These are phyloP conservation scores for Saccharomyces hybrid DNA, from an alignment of 1,139 yeast species.

Conservation along the genomic window DNA sequence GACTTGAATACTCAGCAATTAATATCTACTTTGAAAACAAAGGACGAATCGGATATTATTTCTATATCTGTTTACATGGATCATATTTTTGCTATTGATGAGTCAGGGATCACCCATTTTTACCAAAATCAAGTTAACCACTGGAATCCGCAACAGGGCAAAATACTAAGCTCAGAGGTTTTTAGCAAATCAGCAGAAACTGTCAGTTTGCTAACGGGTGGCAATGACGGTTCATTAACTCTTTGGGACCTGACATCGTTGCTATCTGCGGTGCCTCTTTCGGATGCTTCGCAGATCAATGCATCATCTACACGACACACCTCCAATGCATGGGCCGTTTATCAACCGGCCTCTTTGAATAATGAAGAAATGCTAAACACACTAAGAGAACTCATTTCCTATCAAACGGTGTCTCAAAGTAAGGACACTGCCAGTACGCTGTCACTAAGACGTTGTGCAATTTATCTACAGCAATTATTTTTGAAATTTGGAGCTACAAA, in stretches of 20 bases:
- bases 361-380: conserved; percentile 61
- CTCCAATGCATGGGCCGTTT: conserved; percentile 7
- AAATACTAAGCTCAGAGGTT: conserved; percentile 33
- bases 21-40: conserved; percentile 49
- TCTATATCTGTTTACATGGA: conserved; percentile 43
- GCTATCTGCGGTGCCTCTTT: neutral
- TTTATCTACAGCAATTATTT: conserved; percentile 56
- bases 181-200: conserved; percentile 18
- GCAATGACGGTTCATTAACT: conserved; percentile 51
- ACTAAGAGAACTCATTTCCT: conserved; percentile 55
- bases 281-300: neutral
- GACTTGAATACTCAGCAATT: conserved; percentile 74
- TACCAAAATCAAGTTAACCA: conserved; percentile 34
- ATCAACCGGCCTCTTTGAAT: conserved; percentile 24
- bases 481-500: conserved; percentile 63
- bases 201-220: conserved; percentile 45
- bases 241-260: conserved; percentile 42
- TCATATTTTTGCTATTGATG: conserved; percentile 34
- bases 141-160: conserved; percentile 39
- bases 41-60: conserved; percentile 40
- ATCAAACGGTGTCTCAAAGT: conserved; percentile 67
- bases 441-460: conserved; percentile 84
- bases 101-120: conserved; percentile 47
- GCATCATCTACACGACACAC: neutral
- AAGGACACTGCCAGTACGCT: conserved; percentile 50